Evolutionary conservation across 2,329 filamentous ascomycete species (phyloP), one percentile per base, ranked within the genome.

Genomic region (Hypoxylon sp.): DNA sequence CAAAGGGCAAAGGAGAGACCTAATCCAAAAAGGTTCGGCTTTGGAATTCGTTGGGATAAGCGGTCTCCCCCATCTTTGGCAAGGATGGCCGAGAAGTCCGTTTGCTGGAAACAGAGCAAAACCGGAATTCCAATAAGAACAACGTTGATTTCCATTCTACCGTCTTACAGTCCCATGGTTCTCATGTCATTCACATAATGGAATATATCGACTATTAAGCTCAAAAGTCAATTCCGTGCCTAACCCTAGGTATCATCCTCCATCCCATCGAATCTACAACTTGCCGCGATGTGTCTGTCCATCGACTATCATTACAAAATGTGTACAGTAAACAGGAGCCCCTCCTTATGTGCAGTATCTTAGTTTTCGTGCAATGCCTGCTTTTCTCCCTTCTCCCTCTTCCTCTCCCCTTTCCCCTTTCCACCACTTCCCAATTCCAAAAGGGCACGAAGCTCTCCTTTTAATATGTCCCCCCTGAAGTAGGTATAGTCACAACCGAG

Each of bases 231-330:
- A 32, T 11, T 27, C 13, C n/a, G 44, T 21, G 39, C 27, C 11
- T 32, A 32, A 32, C 31, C 31, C 29, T 11, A 56, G 53, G 53
- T 55, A 62, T 55, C 62, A 29, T 50, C 48, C 31, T 47, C 27
- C 42, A 15, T 65, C 29, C 42, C 21, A 57, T 65, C 52, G 65
- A 68, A 68, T 62, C 47, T 68, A 65, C 62, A 61, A 68, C 15
- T 53, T 47, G 57, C 62, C 52, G 35, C 56, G 21, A 54, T 21
- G 61, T 56, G 50, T 24, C 13, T 56, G 50, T 24, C 13, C 15
- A 27, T 27, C 24, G 24, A 27, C 24, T 68, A 68, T 65, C 47
- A 68, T 68, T 68, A 68, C 65, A 68, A 68, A 62, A 65, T 68
- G 52, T 29, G 61, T 68, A 68, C 61, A 51, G 51, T 53, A 68